Base-by-base conservation (phyloP, 2,329 filamentous ascomycete genomes). In the Colletotrichum caudatum region DNA sequence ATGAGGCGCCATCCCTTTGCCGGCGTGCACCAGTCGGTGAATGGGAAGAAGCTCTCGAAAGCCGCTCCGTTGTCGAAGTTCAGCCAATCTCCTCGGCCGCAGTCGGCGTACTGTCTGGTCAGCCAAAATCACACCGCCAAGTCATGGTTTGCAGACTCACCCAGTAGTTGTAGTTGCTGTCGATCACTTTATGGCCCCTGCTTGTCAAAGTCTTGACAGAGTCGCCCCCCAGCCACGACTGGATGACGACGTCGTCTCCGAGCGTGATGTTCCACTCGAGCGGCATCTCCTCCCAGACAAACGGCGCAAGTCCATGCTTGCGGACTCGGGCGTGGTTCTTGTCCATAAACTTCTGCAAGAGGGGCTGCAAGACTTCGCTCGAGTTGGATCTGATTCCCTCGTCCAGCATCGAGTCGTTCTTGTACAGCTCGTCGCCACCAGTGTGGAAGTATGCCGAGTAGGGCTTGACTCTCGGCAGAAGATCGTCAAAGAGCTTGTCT, bases 271-370 rank as follows among this genome's bases (percentile, higher is more conserved):
- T 93, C 92, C 93, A 97, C 33, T 90, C 85, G 12, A 93, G 84
- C 1, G 94, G 84, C 86, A 96, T 94, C 80, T 97, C 94, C 80
- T 97, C 94, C 94, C 94, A 97, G 1, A 95, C 93, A 29, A 97
- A 84, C 0, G 94, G 93, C 6, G 87, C 88, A 63, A 97, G 82
- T 5, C 91, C 91, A 7, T 87, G 85, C 54, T 86, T 82, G 57
- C 89, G 84, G 51, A 96, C 85, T 57, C 90, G 88, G 39, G 81
- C 84, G 79, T 95, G 92, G 76, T 91, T 90, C 74, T 87, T 86
- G 78, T 93, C 88, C 74, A 97, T 84, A 78, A 97, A 94, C 69
- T 87, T 89, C 79, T 97, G 93, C 78, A 97, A 87, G 29, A 96
- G 85, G 2, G 94, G 93, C 77, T 89, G 87, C 48, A 97, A 83